A percentile compares a stretch with the other conserved stretches of the same genome.
phyloP scores from a whole-genome alignment of 441 rosid genomes.

The Theobroma grandiflorum region DNA sequence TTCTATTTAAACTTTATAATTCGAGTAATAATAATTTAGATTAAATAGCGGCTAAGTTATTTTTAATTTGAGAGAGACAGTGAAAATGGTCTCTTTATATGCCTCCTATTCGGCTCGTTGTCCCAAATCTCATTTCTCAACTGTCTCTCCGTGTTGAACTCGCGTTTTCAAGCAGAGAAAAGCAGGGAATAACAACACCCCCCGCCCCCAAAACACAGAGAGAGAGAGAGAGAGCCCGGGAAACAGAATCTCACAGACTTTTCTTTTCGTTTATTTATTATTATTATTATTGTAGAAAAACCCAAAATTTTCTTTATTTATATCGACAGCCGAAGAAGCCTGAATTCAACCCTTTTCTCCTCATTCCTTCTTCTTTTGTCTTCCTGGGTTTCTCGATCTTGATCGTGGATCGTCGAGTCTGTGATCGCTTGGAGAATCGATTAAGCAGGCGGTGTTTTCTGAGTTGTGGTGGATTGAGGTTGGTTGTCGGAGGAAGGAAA shows the following conservation, averaged over 20 bases:
- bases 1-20: too few species aligned
- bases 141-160: constrained; percentile 74
- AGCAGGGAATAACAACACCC: background rate
- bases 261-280: background rate
- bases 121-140: constrained; percentile 30
- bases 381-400: constrained; percentile 32
- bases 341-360: background rate
- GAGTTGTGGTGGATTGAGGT: constrained; percentile 25
- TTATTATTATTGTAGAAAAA: background rate
- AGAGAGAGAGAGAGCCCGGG: constrained; percentile 6
- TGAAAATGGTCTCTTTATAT: constrained; percentile 7
- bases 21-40: too few species aligned
- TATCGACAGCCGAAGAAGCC: constrained; percentile 2
- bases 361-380: background rate
- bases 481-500: constrained; percentile 17
- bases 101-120: background rate
- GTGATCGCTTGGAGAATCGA: constrained; percentile 18
- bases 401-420: constrained; percentile 31
- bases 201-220: background rate
- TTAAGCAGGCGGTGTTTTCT: constrained; percentile 27
- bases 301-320: constrained; percentile 12
- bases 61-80: background rate
- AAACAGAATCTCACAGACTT: constrained; percentile 22
- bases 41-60: background rate
- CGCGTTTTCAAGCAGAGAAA: constrained; percentile 57